phyloP scores from a whole-genome alignment of 495 filamentous ascomycete genomes.

The Penicillium desertorum region DNA sequence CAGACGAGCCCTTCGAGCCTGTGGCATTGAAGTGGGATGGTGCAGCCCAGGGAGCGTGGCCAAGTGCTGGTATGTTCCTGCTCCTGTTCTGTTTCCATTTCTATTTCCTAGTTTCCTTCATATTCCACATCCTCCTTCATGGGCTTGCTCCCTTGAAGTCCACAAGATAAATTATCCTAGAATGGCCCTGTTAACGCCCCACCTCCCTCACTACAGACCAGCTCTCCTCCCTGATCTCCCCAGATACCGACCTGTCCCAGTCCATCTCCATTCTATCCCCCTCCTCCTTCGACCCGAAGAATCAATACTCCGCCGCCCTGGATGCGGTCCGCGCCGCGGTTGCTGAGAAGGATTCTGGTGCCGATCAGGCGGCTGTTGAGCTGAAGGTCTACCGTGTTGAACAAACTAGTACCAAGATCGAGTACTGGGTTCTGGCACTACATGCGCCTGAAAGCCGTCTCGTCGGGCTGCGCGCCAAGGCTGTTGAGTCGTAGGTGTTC shows the following conservation, averaged over 20 bases:
- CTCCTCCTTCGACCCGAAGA: slow-evolving; percentile 43
- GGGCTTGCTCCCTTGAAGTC: neutral
- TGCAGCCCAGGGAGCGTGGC: slow-evolving; percentile 53
- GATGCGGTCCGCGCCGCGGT: slow-evolving; percentile 38
- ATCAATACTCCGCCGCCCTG: slow-evolving; percentile 35
- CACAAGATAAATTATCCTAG: neutral
- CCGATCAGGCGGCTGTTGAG: slow-evolving; percentile 56
- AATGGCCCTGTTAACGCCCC: neutral
- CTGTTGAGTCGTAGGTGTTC: slow-evolving; percentile 62
- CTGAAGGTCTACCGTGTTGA: slow-evolving; percentile 71
- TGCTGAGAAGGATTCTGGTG: slow-evolving; percentile 19
- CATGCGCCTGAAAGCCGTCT: slow-evolving; percentile 54
- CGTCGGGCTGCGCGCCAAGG: slow-evolving; percentile 72
- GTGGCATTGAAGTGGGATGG: slow-evolving; percentile 63
- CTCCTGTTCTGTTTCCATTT: too few species aligned
- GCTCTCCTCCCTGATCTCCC: slow-evolving; percentile 43
- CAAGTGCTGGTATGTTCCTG: slow-evolving; percentile 57
- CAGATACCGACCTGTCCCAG: slow-evolving; percentile 30
- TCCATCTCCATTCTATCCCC: slow-evolving; percentile 38
- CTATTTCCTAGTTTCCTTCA: slow-evolving; percentile 7
- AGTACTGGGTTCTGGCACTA: slow-evolving; percentile 74
- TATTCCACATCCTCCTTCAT: slow-evolving; percentile 11
- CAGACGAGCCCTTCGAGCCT: slow-evolving; percentile 80
- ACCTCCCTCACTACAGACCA: slow-evolving; percentile 26
- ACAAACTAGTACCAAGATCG: slow-evolving; percentile 58